These are phyloP conservation scores for Coniophora puteana DNA, from an alignment of 1,284 basidiomycete species.

Conservation along the genomic window DNA sequence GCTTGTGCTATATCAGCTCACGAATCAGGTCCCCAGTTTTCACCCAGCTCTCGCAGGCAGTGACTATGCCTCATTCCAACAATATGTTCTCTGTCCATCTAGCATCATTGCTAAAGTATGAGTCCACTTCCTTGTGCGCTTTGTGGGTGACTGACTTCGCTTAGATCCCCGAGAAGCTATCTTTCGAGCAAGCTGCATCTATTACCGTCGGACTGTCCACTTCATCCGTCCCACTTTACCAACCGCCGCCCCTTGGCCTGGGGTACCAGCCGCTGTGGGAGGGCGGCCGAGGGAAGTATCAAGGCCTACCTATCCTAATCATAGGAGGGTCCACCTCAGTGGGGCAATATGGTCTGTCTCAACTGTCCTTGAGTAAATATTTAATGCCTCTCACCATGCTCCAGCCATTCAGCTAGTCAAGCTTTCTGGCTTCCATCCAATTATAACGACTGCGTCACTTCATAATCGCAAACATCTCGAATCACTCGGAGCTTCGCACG, in stretches of 20 bases:
- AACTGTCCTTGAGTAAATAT: too few relatives aligned
- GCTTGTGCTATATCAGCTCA: background rate
- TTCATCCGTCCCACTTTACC: conserved; percentile 15
- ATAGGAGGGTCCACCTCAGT: conserved; percentile 33
- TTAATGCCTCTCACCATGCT: too few relatives aligned
- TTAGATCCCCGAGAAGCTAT: conserved; percentile 18
- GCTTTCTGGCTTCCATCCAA: conserved; percentile 15
- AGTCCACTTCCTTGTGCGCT: background rate
- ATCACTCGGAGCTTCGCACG: conserved; percentile 14
- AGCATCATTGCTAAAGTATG: conserved; percentile 26
- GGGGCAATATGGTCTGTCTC: conserved; percentile 34
- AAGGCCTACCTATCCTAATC: conserved; percentile 27
- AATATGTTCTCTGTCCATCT: conserved; percentile 26
- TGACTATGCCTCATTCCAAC: conserved; percentile 28
- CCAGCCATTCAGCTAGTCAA: conserved; percentile 15
- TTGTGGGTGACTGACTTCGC: conserved; percentile 8
- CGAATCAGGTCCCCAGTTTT: conserved; percentile 6
- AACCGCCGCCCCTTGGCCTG: conserved; percentile 15
- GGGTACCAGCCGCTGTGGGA: conserved; percentile 21
- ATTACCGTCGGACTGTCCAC: conserved; percentile 14
- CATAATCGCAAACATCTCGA: conserved; percentile 9
- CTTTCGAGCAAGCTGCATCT: conserved; percentile 22
- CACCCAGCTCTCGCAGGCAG: conserved; percentile 12
- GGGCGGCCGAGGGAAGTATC: conserved; percentile 11
- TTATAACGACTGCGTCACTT: conserved; percentile 14